These are phyloP conservation scores for Gastrolobium bilobum DNA, from an alignment of 306 rosid genomes.

Conservation along the genomic window DNA sequence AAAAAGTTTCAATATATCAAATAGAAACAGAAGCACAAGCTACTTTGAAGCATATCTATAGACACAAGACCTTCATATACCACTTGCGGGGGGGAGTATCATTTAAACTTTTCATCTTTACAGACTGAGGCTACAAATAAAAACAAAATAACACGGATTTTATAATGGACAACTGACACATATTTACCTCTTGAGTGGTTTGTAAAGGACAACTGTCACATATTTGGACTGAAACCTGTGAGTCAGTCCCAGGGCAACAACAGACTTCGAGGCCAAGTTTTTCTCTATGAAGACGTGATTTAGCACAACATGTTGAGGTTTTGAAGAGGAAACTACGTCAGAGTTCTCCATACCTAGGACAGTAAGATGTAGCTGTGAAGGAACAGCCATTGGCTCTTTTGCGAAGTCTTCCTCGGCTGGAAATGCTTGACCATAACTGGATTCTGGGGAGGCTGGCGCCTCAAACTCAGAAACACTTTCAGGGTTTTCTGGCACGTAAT, in stretches of 20 bases:
- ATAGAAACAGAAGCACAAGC: slow-evolving; percentile 42
- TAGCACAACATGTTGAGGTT: slow-evolving; percentile 91
- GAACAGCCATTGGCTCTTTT: slow-evolving; percentile 84
- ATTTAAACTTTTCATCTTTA: slow-evolving; percentile 56
- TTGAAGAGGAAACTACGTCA: slow-evolving; percentile 66
- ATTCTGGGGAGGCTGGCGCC: slow-evolving; percentile 86
- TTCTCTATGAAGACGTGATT: slow-evolving; percentile 90
- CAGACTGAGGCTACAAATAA: slow-evolving; percentile 58
- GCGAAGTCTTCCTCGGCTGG: slow-evolving; percentile 86
- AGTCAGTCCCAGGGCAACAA: slow-evolving; percentile 91
- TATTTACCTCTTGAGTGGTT: slow-evolving; percentile 77
- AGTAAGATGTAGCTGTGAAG: slow-evolving; percentile 82
- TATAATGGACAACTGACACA: slow-evolving; percentile 56
- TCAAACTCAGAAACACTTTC: slow-evolving; percentile 79
- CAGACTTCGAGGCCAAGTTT: slow-evolving; percentile 83
- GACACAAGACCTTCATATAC: slow-evolving; percentile 52
- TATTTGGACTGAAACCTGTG: slow-evolving; percentile 90
- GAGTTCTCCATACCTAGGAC: slow-evolving; percentile 79
- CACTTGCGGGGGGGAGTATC: slow-evolving; percentile 43
- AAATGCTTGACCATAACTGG: slow-evolving; percentile 72
- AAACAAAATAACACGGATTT: slow-evolving; percentile 14
- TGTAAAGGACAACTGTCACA: slow-evolving; percentile 93
- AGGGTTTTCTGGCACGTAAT: slow-evolving; percentile 77
- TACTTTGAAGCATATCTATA: slow-evolving; percentile 47
- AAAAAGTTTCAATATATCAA: slow-evolving; percentile 34